These are phyloP conservation scores for Fusarium albidum DNA, from an alignment of 2,329 filamentous ascomycete species.

Conservation along the genomic window DNA sequence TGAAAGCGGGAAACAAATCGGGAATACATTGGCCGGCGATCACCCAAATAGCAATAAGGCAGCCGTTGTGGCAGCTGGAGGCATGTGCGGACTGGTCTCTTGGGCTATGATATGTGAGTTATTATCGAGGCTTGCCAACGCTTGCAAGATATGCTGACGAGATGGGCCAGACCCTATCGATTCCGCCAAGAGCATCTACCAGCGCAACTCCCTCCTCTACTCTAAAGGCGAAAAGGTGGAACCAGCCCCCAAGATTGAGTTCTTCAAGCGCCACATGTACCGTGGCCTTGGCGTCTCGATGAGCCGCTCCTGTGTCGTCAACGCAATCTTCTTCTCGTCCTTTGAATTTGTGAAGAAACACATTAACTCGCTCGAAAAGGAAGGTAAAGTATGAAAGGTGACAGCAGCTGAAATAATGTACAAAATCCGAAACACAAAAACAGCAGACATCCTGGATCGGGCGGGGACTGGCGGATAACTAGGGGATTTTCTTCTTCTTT, in stretches of 20 bases:
- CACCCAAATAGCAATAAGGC: constrained; percentile 79
- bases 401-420: background rate
- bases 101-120: constrained; percentile 78
- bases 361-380: constrained; percentile 63
- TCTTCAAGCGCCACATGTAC: constrained; percentile 82
- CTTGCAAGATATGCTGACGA: constrained; percentile 16
- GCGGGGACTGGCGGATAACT: no score
- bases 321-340: constrained; percentile 89
- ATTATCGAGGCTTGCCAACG: background rate
- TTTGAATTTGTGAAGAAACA: constrained; percentile 84
- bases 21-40: constrained; percentile 77
- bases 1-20: constrained; percentile 83
- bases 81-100: constrained; percentile 82
- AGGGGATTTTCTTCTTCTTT: no score
- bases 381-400: constrained; percentile 25
- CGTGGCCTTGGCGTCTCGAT: constrained; percentile 85
- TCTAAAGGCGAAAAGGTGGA: constrained; percentile 70
- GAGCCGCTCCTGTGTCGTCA: constrained; percentile 81
- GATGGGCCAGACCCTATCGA: constrained; percentile 71
- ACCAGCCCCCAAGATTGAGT: constrained; percentile 76
- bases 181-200: constrained; percentile 85
- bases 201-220: constrained; percentile 79
- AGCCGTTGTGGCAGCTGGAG: constrained; percentile 80
- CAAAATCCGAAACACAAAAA: constrained; percentile 1
- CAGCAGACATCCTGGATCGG: constrained; percentile 13